Evolutionary conservation across 2,329 filamentous ascomycete genomes (phyloP).

Genomic region (Torrubiella hemipterigena): DNA sequence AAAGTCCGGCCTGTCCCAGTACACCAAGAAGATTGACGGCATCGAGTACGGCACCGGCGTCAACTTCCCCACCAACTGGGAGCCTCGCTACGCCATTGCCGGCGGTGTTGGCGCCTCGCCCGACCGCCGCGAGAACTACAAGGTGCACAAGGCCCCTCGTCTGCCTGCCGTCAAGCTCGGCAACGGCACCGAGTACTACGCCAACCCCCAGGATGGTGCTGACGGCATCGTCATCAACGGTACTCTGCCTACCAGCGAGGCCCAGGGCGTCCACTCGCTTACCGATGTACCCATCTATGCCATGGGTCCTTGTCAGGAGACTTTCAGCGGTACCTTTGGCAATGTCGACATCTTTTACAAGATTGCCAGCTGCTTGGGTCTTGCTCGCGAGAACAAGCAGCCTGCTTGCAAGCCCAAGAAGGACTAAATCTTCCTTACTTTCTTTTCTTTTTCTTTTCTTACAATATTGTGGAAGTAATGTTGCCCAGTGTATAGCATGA

Average conservation of each 20-base stretch:
- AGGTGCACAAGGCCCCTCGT: conserved; percentile 57
- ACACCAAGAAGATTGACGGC: conserved; percentile 45
- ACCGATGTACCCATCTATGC: conserved; percentile 73
- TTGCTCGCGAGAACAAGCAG: conserved; percentile 21
- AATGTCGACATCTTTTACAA: conserved; percentile 66
- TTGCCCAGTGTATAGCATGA: too few species aligned
- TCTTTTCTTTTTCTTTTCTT: too few species aligned
- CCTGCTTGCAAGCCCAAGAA: conserved; percentile 11
- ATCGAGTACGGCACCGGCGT: conserved; percentile 60
- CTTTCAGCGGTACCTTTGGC: conserved; percentile 60
- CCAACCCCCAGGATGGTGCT: conserved; percentile 52
- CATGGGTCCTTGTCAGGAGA: conserved; percentile 65
- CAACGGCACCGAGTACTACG: conserved; percentile 46
- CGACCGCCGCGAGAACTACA: conserved; percentile 66
- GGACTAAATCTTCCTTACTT: conserved; percentile 3
- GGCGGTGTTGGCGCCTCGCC: conserved; percentile 60
- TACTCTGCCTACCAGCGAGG: conserved; percentile 50
- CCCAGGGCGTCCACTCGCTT: conserved; percentile 63
- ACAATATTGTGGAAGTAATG: too few species aligned
- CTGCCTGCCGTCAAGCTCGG: conserved; percentile 41
- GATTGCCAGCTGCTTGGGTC: conserved; percentile 56
- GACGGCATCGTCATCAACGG: conserved; percentile 66
- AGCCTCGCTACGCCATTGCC: conserved; percentile 71
- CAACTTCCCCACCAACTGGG: conserved; percentile 76
- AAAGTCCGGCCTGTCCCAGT: conserved; percentile 63